These are phyloP conservation scores for Fusarium marasasianum DNA, from an alignment of 2,329 filamentous ascomycete species.

Conservation along the genomic window DNA sequence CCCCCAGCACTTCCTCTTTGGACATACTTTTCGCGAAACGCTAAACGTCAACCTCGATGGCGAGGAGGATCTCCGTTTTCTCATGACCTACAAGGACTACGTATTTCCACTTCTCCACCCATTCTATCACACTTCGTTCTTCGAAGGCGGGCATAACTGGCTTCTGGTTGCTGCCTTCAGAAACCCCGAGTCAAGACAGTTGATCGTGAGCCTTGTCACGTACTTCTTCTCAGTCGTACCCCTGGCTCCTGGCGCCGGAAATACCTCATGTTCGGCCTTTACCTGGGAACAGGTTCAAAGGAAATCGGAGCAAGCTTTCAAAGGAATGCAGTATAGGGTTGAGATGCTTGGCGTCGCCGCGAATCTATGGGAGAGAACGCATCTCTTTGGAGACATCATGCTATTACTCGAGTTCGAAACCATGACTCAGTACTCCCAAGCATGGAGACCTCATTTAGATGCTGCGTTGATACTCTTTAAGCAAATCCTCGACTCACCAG, in stretches of 20 bases:
- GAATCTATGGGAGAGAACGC: not conserved
- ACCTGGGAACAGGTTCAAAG: slow-evolving; percentile 2
- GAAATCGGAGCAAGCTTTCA: not conserved
- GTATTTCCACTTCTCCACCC: slow-evolving; percentile 64
- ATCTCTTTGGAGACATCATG: not conserved
- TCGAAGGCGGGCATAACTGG: slow-evolving; percentile 62
- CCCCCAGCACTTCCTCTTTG: not conserved
- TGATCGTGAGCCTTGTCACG: slow-evolving; percentile 50
- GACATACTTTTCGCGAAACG: not conserved
- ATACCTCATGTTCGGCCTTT: not conserved
- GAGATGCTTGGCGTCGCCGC: not conserved
- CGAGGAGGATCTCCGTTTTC: slow-evolving; percentile 5
- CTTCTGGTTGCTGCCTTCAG: slow-evolving; percentile 59
- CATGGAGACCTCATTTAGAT: not conserved
- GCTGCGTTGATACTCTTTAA: not conserved
- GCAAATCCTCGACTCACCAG: not conserved
- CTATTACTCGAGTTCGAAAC: slow-evolving; percentile 2
- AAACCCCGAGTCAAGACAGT: slow-evolving; percentile 60
- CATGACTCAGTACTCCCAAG: not conserved
- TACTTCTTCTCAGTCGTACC: slow-evolving; percentile 17
- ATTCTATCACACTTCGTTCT: slow-evolving; percentile 60
- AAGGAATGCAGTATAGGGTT: not conserved
- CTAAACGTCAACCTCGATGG: not conserved
- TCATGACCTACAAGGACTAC: slow-evolving; percentile 44
- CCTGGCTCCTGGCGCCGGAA: not conserved